phyloP scores from a whole-genome alignment of 768 basidiomycete genomes.

The Xerocomus spinulosus region DNA sequence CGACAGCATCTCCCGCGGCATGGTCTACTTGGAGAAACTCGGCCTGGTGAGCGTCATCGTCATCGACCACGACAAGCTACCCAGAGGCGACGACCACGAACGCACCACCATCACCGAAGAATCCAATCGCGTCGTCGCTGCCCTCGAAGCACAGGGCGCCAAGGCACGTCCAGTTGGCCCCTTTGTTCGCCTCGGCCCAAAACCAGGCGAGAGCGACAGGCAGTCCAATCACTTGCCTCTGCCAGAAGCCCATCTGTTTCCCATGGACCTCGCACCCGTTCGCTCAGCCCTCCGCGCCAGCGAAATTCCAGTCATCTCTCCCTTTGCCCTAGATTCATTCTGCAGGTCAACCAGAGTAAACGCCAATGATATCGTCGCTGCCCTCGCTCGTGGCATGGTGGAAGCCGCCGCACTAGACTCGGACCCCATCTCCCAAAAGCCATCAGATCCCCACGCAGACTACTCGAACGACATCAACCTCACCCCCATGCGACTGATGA shows the following conservation, averaged over 20 bases:
- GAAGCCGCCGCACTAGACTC: constrained; percentile 49
- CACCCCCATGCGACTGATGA: constrained; percentile 92
- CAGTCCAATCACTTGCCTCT: constrained; percentile 32
- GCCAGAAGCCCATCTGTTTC: constrained; percentile 77
- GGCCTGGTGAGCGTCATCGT: constrained; percentile 95
- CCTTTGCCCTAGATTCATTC: constrained; percentile 88
- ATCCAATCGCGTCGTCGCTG: constrained; percentile 76
- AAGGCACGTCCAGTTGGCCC: constrained; percentile 85
- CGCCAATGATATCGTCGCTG: constrained; percentile 84
- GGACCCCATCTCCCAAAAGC: constrained; percentile 30
- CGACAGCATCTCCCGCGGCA: constrained; percentile 87
- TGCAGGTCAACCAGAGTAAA: constrained; percentile 82
- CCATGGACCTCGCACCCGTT: constrained; percentile 76
- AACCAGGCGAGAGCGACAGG: constrained; percentile 43
- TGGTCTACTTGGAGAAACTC: constrained; percentile 94
- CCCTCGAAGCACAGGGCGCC: constrained; percentile 82
- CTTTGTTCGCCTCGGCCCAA: constrained; percentile 79
- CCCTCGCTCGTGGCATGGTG: constrained; percentile 81
- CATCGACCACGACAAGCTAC: constrained; percentile 80
- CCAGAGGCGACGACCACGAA: constrained; percentile 64
- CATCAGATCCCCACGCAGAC: constrained; percentile 33
- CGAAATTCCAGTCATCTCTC: constrained; percentile 94
- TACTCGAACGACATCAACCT: constrained; percentile 65
- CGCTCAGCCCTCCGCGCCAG: constrained; percentile 87
- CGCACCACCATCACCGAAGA: constrained; percentile 67